Evolutionary conservation across 768 basidiomycete species (phyloP), one percentile per base, ranked within the genome.

Genomic region (Termitomyces sp.): DNA sequence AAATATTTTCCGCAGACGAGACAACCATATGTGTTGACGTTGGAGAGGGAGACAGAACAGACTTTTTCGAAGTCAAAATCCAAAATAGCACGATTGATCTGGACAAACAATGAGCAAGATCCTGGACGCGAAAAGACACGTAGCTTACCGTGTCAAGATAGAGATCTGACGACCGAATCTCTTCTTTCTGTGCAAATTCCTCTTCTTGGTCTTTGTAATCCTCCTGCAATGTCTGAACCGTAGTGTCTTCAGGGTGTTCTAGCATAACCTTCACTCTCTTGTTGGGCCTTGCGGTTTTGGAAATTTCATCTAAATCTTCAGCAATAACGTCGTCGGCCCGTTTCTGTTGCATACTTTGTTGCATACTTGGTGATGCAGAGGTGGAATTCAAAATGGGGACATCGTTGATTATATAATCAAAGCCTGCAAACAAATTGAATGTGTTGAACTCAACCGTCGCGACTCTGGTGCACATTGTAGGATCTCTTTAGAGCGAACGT

Each of bases 11-110:
- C 97, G 70, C 93, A 95, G 16, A 98, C 95, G 55, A 99, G 84
- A 70, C 97, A 99, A 36, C 93, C 94, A 69, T 99, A 99, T 62
- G 90, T 91, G 74, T 99, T 97, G 80, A 97, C 95, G 74, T 98
- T 96, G 44, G 92, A 91, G 56, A 93, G 80, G 37, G 93, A 97
- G 54, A 98, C 93, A 9, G 96, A 98, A 80, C 97, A 99, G 30
- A 98, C 84, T 79, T 96, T 95, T 76, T 99, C 97, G 67, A 99
- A 99, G 75, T 99, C 97, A 75, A 99, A 99, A 73, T 99, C 97
- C 58, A 99, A 84, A 47, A 86, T 80, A 49, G 82, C 84, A 61
- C 97, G 84, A 71, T 97, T 94, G 63, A 98, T 91, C 95, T 98
- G 69, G 33, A 36, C 57, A 42, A 31, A 15, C 54, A 18, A 18